Evolutionary conservation across 345 rosid genomes (phyloP), one percentile per base, ranked within the genome.

Genomic region (Pugionium dolabratum): DNA sequence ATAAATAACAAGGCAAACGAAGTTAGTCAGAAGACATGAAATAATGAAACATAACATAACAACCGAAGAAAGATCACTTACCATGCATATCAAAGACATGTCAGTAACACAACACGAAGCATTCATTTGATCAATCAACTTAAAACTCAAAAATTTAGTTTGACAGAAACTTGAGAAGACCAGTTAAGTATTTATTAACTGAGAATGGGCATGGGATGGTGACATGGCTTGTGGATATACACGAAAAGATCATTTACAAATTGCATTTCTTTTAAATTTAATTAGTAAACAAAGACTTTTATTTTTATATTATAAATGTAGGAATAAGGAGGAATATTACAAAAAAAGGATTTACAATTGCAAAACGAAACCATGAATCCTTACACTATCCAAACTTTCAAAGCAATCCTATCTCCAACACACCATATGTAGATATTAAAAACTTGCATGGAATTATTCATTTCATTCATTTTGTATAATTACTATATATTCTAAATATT

Each of bases 361-460:
- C 47, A 25, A 40, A 64, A 43, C 18, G 18, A 34, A 27, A 54
- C 41, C 29, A 35, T 44, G 70, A 42, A 64, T 25, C 60, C 59
- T 37, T 53, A 63, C 35, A 34, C 30, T 27, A 66, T 54, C 70
- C 54, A 66, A 54, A 66, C 25, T 54, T 66, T 54, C 36, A 44
- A 54, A 66, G 54, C 70, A 66, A 66, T 29, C 46, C 6, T 27
- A 54, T 44, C 62, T 11, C 45, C 70, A 66, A 54, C 70, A 44
- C 62, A 54, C 0, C 41, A 54, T 52, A 18, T 18, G 18, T 18
- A 18, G 18, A 37, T 37, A 34, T 34, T 3, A 3, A 34, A 34
- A 34, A 34, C 5, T 35, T 2, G 7, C 62, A 44, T 3, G 28
- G 11, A 35, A 44, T 7, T 66, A 34, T 54, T 54, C 52, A 44